Conservation (phyloP, 805 yeast species). For the Yarrowia sp. region DNA sequence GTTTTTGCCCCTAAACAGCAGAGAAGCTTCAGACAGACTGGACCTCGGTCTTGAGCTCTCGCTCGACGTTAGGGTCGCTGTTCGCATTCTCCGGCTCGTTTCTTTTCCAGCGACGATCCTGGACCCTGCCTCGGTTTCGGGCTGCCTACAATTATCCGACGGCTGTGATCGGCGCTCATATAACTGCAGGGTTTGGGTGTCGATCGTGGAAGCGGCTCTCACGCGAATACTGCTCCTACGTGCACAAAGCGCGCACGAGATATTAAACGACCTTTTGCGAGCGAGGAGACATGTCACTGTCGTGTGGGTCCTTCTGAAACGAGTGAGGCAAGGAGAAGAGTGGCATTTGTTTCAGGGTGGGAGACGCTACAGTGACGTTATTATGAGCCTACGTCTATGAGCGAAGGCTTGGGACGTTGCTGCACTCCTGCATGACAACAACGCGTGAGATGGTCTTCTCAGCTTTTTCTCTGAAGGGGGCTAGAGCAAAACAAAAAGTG, state of each 20-base stretch:
- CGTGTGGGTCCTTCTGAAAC: not conserved
- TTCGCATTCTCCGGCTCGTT: too few relatives aligned
- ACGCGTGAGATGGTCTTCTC: too few relatives aligned
- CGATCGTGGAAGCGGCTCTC: conserved; percentile 1
- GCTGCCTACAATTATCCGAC: not conserved
- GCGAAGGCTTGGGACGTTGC: not conserved
- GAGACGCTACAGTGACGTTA: not conserved
- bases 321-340: not conserved
- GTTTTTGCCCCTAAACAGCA: too few relatives aligned
- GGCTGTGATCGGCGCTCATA: not conserved
- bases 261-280: too few relatives aligned
- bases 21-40: too few relatives aligned
- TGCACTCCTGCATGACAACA: conserved; percentile 19
- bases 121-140: conserved; percentile 5
- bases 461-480: too few relatives aligned
- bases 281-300: too few relatives aligned
- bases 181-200: not conserved
- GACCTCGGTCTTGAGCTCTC: too few relatives aligned
- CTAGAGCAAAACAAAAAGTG: too few relatives aligned
- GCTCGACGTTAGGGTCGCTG: too few relatives aligned
- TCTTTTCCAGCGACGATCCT: not conserved
- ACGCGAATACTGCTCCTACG: not conserved
- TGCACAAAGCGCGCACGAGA: not conserved
- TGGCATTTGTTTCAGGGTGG: not conserved
- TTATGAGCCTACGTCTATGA: too few relatives aligned